Conservation (phyloP, 2,329 filamentous ascomycete genomes). For the Trematosphaeria pertusa region DNA sequence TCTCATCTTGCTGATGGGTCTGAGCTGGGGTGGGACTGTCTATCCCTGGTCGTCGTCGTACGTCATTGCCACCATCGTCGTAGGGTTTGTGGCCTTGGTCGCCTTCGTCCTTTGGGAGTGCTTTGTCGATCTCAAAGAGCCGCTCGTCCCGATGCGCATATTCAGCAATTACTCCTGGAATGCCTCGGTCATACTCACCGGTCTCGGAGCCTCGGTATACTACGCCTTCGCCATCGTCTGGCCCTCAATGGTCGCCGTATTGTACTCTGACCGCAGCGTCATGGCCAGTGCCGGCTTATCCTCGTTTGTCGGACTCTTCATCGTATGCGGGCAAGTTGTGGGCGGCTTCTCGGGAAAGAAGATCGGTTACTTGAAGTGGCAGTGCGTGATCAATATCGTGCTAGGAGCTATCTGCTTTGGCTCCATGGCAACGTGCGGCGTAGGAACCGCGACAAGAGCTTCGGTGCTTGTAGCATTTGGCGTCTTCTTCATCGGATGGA, state of each 20-base stretch:
- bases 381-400: slow-evolving; percentile 35
- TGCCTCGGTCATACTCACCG: slow-evolving; percentile 40
- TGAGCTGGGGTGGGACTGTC: slow-evolving; percentile 60
- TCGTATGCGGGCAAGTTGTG: slow-evolving; percentile 20
- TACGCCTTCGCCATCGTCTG: slow-evolving; percentile 50
- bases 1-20: slow-evolving; percentile 26
- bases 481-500: slow-evolving; percentile 48
- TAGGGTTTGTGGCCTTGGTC: slow-evolving; percentile 57
- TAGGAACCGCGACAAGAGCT: slow-evolving; percentile 34
- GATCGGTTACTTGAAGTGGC: slow-evolving; percentile 44
- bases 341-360: slow-evolving; percentile 20
- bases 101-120: slow-evolving; percentile 61
- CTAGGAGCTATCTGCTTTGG: slow-evolving; percentile 42
- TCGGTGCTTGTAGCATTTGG: slow-evolving; percentile 37
- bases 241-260: slow-evolving; percentile 44
- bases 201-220: slow-evolving; percentile 49
- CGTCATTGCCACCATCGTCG: slow-evolving; percentile 57
- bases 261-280: slow-evolving; percentile 34
- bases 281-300: slow-evolving; percentile 18
- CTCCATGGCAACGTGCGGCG: slow-evolving; percentile 35
- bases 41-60: slow-evolving; percentile 56
- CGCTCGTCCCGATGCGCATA: slow-evolving; percentile 47
- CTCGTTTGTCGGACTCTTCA: slow-evolving; percentile 20
- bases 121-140: slow-evolving; percentile 32
- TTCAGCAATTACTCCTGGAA: slow-evolving; percentile 45